Evolutionary conservation across 1,139 yeast genomes (phyloP).

Genomic region (Zygotorulaspora mrakii): DNA sequence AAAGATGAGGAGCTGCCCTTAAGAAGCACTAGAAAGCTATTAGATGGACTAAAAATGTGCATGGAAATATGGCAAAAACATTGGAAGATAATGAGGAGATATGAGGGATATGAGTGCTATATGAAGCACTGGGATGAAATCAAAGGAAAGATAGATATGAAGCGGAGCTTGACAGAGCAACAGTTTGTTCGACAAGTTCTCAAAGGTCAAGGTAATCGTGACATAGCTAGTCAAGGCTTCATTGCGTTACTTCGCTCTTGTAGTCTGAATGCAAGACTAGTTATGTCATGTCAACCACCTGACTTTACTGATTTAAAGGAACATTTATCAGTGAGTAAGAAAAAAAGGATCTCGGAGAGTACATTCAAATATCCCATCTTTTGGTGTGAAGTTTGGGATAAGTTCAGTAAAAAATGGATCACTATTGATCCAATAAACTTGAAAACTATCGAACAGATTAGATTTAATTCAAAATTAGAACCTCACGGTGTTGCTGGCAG

Average conservation of each 20-base stretch:
- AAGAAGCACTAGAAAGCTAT: constrained; percentile 60
- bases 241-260: constrained; percentile 68
- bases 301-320: constrained; percentile 56
- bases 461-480: constrained; percentile 60
- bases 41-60: constrained; percentile 68
- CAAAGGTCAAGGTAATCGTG: constrained; percentile 64
- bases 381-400: constrained; percentile 96
- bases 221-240: constrained; percentile 83
- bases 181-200: constrained; percentile 44
- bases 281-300: constrained; percentile 84
- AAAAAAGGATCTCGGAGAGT: constrained; percentile 9
- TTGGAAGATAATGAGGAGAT: constrained; percentile 47
- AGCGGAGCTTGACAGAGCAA: constrained; percentile 34
- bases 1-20: constrained; percentile 37
- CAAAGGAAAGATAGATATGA: constrained; percentile 21
- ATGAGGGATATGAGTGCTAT: constrained; percentile 43
- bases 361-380: constrained; percentile 57
- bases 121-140: constrained; percentile 60
- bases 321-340: constrained; percentile 2
- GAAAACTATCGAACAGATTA: constrained; percentile 65
- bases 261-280: constrained; percentile 68
- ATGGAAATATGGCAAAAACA: constrained; percentile 59
- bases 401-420: constrained; percentile 67
- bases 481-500: constrained; percentile 61
- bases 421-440: constrained; percentile 76